Conservation (phyloP, 768 basidiomycete species). For the Kwoniella dendrophila region DNA sequence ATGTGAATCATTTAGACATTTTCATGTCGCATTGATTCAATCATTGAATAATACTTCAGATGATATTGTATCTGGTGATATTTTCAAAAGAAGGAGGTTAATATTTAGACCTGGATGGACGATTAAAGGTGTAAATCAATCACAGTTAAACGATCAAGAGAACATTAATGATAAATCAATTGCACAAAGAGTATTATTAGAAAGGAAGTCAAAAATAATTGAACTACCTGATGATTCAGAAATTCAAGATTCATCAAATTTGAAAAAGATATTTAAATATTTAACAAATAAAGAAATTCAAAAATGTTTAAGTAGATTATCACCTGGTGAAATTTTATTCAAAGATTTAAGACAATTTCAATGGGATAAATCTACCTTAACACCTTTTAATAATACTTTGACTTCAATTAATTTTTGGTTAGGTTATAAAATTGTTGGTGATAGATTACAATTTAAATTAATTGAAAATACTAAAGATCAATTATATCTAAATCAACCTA, state of each 20-base stretch:
- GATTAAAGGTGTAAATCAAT: slow-evolving; percentile 11
- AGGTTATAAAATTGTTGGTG: slow-evolving; percentile 3
- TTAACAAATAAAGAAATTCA: background rate
- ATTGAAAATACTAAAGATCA: background rate
- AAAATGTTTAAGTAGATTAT: slow-evolving; percentile 1
- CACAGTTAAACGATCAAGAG: background rate
- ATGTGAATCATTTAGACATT: slow-evolving; percentile 3
- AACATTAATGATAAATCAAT: slow-evolving; percentile 3
- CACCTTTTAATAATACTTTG: slow-evolving; percentile 8
- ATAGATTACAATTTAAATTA: slow-evolving; percentile 6
- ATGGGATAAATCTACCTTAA: slow-evolving; percentile 15
- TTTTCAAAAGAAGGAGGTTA: slow-evolving; percentile 18
- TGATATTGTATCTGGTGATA: background rate
- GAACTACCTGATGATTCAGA: slow-evolving; percentile 7
- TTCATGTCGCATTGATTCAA: slow-evolving; percentile 1
- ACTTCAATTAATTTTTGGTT: slow-evolving; percentile 4
- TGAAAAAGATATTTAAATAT: background rate
- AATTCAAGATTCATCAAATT: background rate
- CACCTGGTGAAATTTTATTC: slow-evolving; percentile 13
- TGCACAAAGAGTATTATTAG: background rate
- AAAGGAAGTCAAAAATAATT: background rate
- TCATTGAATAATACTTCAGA: slow-evolving; percentile 1
- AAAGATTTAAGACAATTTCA: slow-evolving; percentile 12
- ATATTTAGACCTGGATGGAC: slow-evolving; percentile 27
- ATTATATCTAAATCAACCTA: too few species aligned